These are phyloP conservation scores for Cylindrodendrum hubeiense DNA, from an alignment of 2,329 filamentous ascomycete species.

Conservation along the genomic window DNA sequence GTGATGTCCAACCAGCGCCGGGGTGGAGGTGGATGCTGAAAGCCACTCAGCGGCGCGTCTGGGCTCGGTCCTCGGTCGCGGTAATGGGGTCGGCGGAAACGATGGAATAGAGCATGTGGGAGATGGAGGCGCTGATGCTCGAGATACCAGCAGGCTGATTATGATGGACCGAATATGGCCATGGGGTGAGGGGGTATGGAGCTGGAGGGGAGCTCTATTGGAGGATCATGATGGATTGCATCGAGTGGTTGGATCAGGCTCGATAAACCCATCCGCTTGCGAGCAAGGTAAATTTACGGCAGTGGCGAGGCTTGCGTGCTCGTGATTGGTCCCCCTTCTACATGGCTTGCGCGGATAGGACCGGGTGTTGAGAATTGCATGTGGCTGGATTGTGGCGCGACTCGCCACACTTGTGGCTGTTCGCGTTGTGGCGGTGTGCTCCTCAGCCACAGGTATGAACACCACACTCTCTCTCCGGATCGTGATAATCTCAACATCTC, in stretches of 20 bases:
- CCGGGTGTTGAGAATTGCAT: slow-evolving; percentile 10
- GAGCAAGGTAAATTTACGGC: slow-evolving; percentile 34
- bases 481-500: too few species aligned
- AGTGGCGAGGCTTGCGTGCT: slow-evolving; percentile 21
- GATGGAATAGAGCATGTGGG: slow-evolving; percentile 26
- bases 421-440: too few species aligned
- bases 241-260: slow-evolving; percentile 40
- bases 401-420: too few species aligned
- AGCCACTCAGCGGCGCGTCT: slow-evolving; percentile 36
- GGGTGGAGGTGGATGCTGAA: slow-evolving; percentile 34
- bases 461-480: too few species aligned
- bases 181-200: slow-evolving; percentile 37
- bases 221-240: slow-evolving; percentile 44
- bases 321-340: slow-evolving; percentile 30
- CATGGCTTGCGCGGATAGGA: slow-evolving; percentile 27
- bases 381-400: slow-evolving; percentile 12
- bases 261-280: slow-evolving; percentile 31
- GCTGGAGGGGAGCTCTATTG: slow-evolving; percentile 41
- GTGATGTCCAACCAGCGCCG: slow-evolving; percentile 32
- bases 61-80: slow-evolving; percentile 31
- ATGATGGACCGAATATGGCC: slow-evolving; percentile 41
- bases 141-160: slow-evolving; percentile 31
- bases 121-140: slow-evolving; percentile 16
- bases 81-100: slow-evolving; percentile 13
- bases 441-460: too few species aligned